phyloP scores from a whole-genome alignment of 306 rosid genomes.

The Acacia melanoxylon region DNA sequence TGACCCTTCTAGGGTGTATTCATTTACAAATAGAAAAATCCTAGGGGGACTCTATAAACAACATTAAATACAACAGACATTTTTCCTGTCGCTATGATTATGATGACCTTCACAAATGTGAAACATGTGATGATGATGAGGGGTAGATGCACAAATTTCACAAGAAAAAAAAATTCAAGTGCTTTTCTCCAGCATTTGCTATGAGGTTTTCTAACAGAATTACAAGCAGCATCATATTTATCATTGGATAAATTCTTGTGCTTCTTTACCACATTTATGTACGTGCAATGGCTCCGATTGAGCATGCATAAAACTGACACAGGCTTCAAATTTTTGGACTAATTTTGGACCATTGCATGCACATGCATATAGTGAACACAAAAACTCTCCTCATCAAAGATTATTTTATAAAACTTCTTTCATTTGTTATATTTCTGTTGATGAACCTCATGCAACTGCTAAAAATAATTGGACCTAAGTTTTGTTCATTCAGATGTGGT shows the following conservation, averaged over 20 bases:
- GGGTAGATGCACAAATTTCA: not conserved
- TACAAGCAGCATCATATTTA: not conserved
- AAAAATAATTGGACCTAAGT: not conserved
- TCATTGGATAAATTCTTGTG: not conserved
- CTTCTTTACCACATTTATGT: not conserved
- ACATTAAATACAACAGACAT: not conserved
- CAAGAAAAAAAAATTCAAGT: not conserved
- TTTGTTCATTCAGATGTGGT: not conserved
- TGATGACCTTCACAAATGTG: not conserved
- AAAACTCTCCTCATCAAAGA: not conserved
- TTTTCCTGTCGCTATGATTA: not conserved
- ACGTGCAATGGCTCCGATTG: not conserved
- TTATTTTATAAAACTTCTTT: not conserved
- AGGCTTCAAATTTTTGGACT: not conserved
- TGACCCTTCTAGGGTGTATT: conserved; percentile 9
- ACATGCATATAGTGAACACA: not conserved
- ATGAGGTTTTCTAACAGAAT: not conserved
- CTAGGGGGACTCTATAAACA: not conserved
- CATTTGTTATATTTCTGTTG: not conserved
- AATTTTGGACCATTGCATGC: not conserved
- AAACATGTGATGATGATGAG: not conserved
- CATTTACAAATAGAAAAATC: conserved; percentile 14
- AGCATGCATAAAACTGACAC: not conserved
- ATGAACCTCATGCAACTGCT: not conserved
- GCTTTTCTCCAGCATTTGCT: not conserved